Evolutionary conservation across 768 basidiomycete genomes (phyloP).

Genomic region (Amanita rubescens): DNA sequence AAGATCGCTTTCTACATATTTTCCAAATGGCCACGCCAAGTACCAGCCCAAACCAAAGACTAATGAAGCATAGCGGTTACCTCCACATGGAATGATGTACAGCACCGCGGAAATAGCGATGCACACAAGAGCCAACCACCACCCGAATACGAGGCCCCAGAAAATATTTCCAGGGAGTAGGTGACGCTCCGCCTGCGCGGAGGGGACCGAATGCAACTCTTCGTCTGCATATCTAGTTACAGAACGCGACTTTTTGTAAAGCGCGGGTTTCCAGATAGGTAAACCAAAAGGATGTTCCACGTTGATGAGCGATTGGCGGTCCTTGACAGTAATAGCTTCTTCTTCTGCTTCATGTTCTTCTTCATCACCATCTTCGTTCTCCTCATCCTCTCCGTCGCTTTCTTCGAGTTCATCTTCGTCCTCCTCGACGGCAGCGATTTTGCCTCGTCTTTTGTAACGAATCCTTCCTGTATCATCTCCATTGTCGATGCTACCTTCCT

Average conservation of each 20-base stretch:
- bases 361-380: conserved; percentile 31
- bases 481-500: conserved; percentile 38
- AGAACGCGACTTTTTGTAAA: conserved; percentile 96
- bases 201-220: conserved; percentile 87
- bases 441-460: conserved; percentile 30
- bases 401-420: conserved; percentile 14
- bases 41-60: conserved; percentile 95
- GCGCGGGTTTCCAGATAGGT: conserved; percentile 98
- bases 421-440: conserved; percentile 30
- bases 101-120: conserved; percentile 61
- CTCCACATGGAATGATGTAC: conserved; percentile 71
- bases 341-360: conserved; percentile 36
- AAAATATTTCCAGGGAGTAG: conserved; percentile 90
- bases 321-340: conserved; percentile 87
- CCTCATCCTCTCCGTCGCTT: conserved; percentile 26
- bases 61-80: conserved; percentile 75
- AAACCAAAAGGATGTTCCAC: conserved; percentile 99
- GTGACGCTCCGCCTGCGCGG: conserved; percentile 89
- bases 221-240: conserved; percentile 95
- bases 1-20: conserved; percentile 84
- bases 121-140: conserved; percentile 82
- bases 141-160: conserved; percentile 86
- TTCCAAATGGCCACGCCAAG: conserved; percentile 96
- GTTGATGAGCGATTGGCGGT: conserved; percentile 96
- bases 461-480: conserved; percentile 25